A percentile compares a stretch with the other conserved stretches of the same genome.
These are phyloP conservation scores for Apiotrichum laibachii DNA, from an alignment of 1,284 basidiomycete species.

Conservation along the genomic window DNA sequence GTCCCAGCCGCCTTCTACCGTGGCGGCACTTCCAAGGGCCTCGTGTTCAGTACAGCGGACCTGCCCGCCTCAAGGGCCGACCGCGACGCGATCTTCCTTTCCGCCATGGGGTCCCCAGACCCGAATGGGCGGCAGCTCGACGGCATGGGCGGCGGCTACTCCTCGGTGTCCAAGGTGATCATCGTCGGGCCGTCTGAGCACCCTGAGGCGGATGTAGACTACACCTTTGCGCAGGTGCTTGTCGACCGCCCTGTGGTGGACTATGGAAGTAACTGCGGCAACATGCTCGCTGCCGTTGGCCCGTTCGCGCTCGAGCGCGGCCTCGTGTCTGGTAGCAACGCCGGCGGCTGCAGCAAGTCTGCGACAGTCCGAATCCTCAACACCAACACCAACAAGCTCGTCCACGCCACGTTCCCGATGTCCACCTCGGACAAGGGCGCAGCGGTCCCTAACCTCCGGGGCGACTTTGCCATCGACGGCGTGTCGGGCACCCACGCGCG, in stretches of 20 bases:
- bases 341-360: neutral
- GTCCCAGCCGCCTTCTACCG: conserved; percentile 43
- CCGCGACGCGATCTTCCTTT: conserved; percentile 65
- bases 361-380: conserved; percentile 17
- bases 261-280: conserved; percentile 38
- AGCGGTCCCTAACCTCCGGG: conserved; percentile 52
- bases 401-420: conserved; percentile 16
- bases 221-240: conserved; percentile 31
- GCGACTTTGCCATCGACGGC: conserved; percentile 58
- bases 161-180: conserved; percentile 74
- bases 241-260: conserved; percentile 23
- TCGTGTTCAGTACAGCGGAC: conserved; percentile 60
- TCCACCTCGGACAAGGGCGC: conserved; percentile 54
- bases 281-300: conserved; percentile 38
- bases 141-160: conserved; percentile 69
- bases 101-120: conserved; percentile 82
- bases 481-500: conserved; percentile 64
- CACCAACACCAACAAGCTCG: conserved; percentile 21
- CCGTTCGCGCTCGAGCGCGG: conserved; percentile 36
- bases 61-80: conserved; percentile 57
- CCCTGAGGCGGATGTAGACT: conserved; percentile 31
- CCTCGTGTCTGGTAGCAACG: neutral
- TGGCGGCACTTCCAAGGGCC: conserved; percentile 76
- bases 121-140: conserved; percentile 72
- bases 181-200: conserved; percentile 57